A percentile compares a stretch with the other conserved stretches of the same genome.
These are phyloP conservation scores for Mucor indicus DNA, from an alignment of 371 early-diverging fungal species.

Conservation along the genomic window DNA sequence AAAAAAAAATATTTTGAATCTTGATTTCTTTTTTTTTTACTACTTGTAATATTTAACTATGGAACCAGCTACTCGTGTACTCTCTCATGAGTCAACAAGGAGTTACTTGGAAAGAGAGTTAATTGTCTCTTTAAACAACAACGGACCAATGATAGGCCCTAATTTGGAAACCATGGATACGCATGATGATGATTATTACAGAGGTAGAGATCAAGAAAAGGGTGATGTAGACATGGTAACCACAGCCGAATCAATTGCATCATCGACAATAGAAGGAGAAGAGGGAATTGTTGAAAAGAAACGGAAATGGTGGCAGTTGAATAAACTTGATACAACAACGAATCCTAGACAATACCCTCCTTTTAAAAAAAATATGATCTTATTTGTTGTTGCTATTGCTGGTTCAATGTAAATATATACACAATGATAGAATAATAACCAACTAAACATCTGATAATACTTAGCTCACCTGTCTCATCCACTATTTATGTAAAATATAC, in stretches of 20 bases:
- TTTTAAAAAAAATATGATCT: slow-evolving; percentile 24
- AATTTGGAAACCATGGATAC: slow-evolving; percentile 11
- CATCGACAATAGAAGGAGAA: too few species aligned
- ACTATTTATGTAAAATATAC: slow-evolving; percentile 31
- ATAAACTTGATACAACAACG: too few species aligned
- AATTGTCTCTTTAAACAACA: slow-evolving; percentile 16
- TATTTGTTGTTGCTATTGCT: slow-evolving; percentile 24
- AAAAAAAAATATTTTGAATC: too few species aligned
- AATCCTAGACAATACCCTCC: slow-evolving; percentile 12
- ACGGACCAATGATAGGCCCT: slow-evolving; percentile 19
- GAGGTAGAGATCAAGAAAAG: background rate
- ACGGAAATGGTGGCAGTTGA: background rate
- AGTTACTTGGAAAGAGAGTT: slow-evolving; percentile 20
- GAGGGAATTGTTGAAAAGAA: background rate
- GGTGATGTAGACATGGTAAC: too few species aligned
- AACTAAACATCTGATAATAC: background rate
- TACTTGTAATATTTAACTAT: background rate
- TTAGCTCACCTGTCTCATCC: slow-evolving; percentile 22
- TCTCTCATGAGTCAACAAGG: slow-evolving; percentile 15
- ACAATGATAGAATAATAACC: background rate
- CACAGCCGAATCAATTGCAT: too few species aligned
- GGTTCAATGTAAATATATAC: slow-evolving; percentile 21
- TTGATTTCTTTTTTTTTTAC: background rate
- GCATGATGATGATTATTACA: background rate
- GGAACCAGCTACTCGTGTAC: slow-evolving; percentile 12